Conservation (phyloP, 225 moss, liverwort and hornwort genomes). For the Sphagnum tenellum region DNA sequence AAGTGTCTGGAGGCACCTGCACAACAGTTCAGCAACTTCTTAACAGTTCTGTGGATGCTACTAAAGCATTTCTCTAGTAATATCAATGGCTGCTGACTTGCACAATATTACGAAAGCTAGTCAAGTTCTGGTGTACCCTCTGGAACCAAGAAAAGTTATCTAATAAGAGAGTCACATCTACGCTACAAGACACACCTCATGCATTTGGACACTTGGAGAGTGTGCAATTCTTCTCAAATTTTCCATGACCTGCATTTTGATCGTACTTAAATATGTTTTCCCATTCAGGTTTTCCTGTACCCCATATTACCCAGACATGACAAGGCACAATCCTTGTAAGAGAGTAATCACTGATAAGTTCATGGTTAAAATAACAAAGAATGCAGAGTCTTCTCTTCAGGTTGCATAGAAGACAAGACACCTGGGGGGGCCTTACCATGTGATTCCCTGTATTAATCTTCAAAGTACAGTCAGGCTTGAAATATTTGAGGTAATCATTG, state of each 20-base stretch:
- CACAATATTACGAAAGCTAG: no score
- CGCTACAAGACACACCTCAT: conserved; percentile 45
- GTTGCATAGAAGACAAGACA: not conserved
- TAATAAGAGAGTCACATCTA: not conserved
- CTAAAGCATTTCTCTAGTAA: no score
- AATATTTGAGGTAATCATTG: conserved; percentile 92
- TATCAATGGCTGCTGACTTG: no score
- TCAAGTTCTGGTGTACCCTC: no score
- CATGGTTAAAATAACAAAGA: not conserved
- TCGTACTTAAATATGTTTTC: conserved; percentile 71
- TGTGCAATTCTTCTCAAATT: conserved; percentile 88
- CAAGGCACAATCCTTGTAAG: not conserved
- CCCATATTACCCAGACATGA: not conserved
- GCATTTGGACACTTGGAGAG: conserved; percentile 97
- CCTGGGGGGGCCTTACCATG: conserved; percentile 29
- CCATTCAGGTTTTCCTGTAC: conserved; percentile 86
- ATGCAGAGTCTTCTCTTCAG: not conserved
- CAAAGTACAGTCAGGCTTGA: conserved; percentile 87
- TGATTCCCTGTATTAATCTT: conserved; percentile 77
- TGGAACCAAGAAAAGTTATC: not conserved
- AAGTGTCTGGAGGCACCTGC: conserved; percentile 89
- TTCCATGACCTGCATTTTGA: conserved; percentile 92
- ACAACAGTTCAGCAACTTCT: not conserved
- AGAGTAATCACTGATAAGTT: no score
- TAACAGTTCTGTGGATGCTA: not conserved